Conservation (phyloP, 257 asterid genomes). For the Lithospermum erythrorhizon region DNA sequence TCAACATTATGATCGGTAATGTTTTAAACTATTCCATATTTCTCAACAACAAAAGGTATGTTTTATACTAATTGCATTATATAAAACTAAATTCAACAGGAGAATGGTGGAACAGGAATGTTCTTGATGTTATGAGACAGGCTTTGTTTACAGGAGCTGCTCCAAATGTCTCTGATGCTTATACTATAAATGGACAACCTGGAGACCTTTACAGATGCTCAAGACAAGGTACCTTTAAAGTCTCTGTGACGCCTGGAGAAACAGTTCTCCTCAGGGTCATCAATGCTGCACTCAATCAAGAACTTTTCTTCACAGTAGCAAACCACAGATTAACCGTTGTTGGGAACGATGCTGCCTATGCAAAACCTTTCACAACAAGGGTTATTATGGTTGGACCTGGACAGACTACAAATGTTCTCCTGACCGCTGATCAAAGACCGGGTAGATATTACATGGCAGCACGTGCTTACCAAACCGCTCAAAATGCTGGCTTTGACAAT, state of each 20-base stretch:
- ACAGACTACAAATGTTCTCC: constrained; percentile 60
- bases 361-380: constrained; percentile 35
- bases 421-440: constrained; percentile 40
- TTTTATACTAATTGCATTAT: background rate
- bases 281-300: constrained; percentile 70
- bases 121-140: constrained; percentile 22
- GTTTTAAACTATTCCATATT: background rate
- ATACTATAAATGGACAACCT: constrained; percentile 65
- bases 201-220: constrained; percentile 46
- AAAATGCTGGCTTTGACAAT: constrained; percentile 52
- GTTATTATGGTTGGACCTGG: constrained; percentile 56
- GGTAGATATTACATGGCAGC: constrained; percentile 57
- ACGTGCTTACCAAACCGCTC: constrained; percentile 40
- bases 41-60: background rate
- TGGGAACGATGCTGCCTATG: constrained; percentile 53
- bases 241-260: constrained; percentile 37
- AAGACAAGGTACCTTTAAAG: constrained; percentile 29
- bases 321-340: constrained; percentile 52
- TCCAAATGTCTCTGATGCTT: constrained; percentile 42
- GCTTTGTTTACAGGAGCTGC: constrained; percentile 38
- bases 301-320: constrained; percentile 50
- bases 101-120: constrained; percentile 45
- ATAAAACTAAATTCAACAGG: constrained; percentile 16
- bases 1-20: constrained; percentile 46
- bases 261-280: constrained; percentile 44